A percentile compares a stretch with the other conserved stretches of the same genome.
Evolutionary conservation across 2,329 filamentous ascomycete species (phyloP).

Genomic region (Epichloe typhina): DNA sequence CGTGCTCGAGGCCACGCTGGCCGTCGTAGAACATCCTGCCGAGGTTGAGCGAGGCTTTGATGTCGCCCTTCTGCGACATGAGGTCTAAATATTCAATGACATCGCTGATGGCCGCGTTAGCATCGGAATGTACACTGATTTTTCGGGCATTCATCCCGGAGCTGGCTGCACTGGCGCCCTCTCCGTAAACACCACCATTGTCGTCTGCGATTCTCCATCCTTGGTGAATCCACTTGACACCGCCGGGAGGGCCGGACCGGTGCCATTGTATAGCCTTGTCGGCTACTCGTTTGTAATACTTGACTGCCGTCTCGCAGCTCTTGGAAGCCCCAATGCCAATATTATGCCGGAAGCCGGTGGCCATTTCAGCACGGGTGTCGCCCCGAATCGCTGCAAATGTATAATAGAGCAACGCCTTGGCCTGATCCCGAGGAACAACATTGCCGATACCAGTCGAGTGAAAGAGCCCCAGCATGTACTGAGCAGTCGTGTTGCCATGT

Average conservation of each 20-base stretch:
- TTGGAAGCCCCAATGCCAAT: slow-evolving; percentile 73
- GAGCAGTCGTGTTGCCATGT: slow-evolving; percentile 79
- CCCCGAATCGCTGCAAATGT: slow-evolving; percentile 81
- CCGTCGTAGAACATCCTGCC: slow-evolving; percentile 85
- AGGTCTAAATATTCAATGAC: slow-evolving; percentile 89
- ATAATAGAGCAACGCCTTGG: slow-evolving; percentile 84
- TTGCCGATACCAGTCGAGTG: slow-evolving; percentile 85
- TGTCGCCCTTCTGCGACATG: slow-evolving; percentile 79
- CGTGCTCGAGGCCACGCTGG: slow-evolving; percentile 57
- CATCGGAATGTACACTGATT: slow-evolving; percentile 60
- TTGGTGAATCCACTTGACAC: slow-evolving; percentile 62
- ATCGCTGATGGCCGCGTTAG: slow-evolving; percentile 79
- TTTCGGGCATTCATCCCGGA: slow-evolving; percentile 71
- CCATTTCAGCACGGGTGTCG: slow-evolving; percentile 83
- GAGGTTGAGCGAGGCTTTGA: slow-evolving; percentile 74
- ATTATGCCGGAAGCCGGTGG: slow-evolving; percentile 74
- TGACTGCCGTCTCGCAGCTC: slow-evolving; percentile 71
- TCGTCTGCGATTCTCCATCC: slow-evolving; percentile 83
- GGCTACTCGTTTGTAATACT: slow-evolving; percentile 86
- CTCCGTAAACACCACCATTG: slow-evolving; percentile 82
- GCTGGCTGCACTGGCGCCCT: slow-evolving; percentile 83
- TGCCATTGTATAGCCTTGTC: slow-evolving; percentile 86
- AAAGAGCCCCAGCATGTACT: slow-evolving; percentile 92
- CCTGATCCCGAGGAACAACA: slow-evolving; percentile 72
- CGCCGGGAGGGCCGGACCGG: slow-evolving; percentile 80